Evolutionary conservation across 1,284 basidiomycete genomes (phyloP).

Genomic region (Apiotrichum domesticum): DNA sequence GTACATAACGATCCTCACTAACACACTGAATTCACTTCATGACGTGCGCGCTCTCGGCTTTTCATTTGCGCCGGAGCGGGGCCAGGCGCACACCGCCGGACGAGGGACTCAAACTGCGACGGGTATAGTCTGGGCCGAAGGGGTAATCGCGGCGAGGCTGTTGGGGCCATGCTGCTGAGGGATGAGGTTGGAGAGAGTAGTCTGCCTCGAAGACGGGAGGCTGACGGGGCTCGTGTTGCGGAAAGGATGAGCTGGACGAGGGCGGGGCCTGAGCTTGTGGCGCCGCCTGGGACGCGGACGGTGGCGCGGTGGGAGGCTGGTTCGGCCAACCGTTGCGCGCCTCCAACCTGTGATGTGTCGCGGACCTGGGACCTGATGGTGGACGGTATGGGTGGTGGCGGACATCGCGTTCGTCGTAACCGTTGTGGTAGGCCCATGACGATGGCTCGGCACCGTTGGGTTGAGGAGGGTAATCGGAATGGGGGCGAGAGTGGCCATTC

Average conservation of each 20-base stretch:
- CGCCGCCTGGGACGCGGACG: no score
- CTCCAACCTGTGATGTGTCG: not conserved
- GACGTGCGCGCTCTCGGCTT: not conserved
- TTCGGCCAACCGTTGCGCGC: not conserved
- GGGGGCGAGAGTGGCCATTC: not conserved
- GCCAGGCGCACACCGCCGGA: not conserved
- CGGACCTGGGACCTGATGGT: not conserved
- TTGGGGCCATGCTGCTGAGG: not conserved
- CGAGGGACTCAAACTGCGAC: not conserved
- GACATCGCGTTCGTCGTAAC: not conserved
- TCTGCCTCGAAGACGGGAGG: not conserved
- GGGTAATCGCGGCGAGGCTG: not conserved
- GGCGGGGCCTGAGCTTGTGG: not conserved
- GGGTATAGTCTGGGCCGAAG: not conserved
- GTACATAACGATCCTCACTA: no score
- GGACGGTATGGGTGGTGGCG: conserved; percentile 3
- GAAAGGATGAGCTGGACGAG: not conserved
- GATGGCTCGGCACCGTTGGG: not conserved
- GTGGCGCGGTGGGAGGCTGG: no score
- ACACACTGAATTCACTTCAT: not conserved
- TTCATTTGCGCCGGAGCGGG: not conserved
- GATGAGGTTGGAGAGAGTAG: conserved; percentile 4
- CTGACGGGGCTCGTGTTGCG: conserved; percentile 1
- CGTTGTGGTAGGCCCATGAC: not conserved
- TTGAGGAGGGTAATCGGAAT: not conserved